These are phyloP conservation scores for Boletus vinaceobasis DNA, from an alignment of 768 basidiomycete genomes.

Conservation along the genomic window DNA sequence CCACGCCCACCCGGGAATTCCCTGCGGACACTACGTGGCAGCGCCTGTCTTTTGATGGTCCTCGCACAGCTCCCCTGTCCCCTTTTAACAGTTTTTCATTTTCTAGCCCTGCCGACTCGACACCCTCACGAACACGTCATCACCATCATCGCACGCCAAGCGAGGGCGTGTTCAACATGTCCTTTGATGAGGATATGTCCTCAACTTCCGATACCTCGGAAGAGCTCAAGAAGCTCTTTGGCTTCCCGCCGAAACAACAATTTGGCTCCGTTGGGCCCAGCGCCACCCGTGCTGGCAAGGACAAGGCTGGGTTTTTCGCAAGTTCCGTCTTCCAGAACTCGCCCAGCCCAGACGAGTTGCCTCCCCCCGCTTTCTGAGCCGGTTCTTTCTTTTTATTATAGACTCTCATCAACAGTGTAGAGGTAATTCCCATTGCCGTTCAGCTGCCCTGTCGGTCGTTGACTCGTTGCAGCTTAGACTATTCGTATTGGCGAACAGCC, in stretches of 20 bases:
- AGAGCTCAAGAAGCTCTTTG: slow-evolving; percentile 34
- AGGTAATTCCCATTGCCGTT: slow-evolving; percentile 30
- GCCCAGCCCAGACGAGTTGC: slow-evolving; percentile 78
- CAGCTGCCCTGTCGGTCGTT: neutral
- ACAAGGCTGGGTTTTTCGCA: slow-evolving; percentile 60
- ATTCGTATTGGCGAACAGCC: slow-evolving; percentile 36
- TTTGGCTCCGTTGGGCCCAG: slow-evolving; percentile 30
- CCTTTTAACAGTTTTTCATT: slow-evolving; percentile 41
- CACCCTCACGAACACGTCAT: slow-evolving; percentile 37
- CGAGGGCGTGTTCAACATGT: slow-evolving; percentile 74
- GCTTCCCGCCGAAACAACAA: slow-evolving; percentile 30
- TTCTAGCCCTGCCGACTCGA: slow-evolving; percentile 25
- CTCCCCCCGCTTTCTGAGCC: slow-evolving; percentile 57
- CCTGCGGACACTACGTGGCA: slow-evolving; percentile 30
- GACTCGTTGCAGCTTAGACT: slow-evolving; percentile 31
- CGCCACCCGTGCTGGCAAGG: slow-evolving; percentile 24
- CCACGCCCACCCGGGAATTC: slow-evolving; percentile 53
- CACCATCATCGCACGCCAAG: slow-evolving; percentile 61
- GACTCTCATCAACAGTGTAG: slow-evolving; percentile 35
- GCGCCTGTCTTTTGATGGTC: slow-evolving; percentile 37
- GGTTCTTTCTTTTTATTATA: slow-evolving; percentile 33
- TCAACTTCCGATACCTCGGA: slow-evolving; percentile 41
- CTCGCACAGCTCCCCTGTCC: slow-evolving; percentile 51
- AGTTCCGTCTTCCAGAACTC: slow-evolving; percentile 85
- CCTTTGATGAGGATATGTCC: slow-evolving; percentile 61